These are phyloP conservation scores for Austroboletus eburneus DNA, from an alignment of 768 basidiomycete species.

Conservation along the genomic window DNA sequence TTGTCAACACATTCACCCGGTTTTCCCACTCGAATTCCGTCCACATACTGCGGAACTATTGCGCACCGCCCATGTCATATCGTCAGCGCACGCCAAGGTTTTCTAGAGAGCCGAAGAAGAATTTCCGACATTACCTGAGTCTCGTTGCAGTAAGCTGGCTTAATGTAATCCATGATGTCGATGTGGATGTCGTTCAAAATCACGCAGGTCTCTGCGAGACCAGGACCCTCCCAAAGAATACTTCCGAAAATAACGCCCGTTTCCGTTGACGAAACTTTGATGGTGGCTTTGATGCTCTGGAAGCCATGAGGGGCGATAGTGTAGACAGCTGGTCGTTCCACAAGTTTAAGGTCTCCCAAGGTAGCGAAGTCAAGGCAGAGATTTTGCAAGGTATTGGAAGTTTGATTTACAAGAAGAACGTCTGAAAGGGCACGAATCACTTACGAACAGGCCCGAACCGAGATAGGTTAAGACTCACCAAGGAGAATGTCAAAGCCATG, in stretches of 20 bases:
- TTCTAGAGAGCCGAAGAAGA: background rate
- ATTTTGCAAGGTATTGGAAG: constrained; percentile 89
- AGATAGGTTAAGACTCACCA: constrained; percentile 40
- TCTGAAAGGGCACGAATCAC: constrained; percentile 46
- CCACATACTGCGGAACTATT: constrained; percentile 95
- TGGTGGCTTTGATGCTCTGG: constrained; percentile 98
- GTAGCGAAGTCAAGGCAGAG: constrained; percentile 97
- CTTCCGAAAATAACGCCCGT: constrained; percentile 98
- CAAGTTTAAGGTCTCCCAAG: constrained; percentile 92
- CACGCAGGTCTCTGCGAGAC: constrained; percentile 84
- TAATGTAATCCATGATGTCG: constrained; percentile 65
- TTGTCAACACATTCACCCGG: constrained; percentile 87
- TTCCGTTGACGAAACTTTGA: constrained; percentile 97
- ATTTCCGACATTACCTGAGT: constrained; percentile 57
- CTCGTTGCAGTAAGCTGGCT: constrained; percentile 86
- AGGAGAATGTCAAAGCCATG: constrained; percentile 96
- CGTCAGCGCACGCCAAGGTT: constrained; percentile 1
- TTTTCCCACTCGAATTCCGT: constrained; percentile 99
- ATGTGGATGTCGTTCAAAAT: constrained; percentile 97
- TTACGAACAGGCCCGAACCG: background rate
- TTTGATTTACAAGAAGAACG: constrained; percentile 96
- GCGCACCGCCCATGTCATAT: background rate
- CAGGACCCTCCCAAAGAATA: constrained; percentile 92
- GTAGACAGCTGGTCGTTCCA: constrained; percentile 91
- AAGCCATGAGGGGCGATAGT: constrained; percentile 95